Conservation (phyloP, 2,329 filamentous ascomycete species). For the Fusarium poae region DNA sequence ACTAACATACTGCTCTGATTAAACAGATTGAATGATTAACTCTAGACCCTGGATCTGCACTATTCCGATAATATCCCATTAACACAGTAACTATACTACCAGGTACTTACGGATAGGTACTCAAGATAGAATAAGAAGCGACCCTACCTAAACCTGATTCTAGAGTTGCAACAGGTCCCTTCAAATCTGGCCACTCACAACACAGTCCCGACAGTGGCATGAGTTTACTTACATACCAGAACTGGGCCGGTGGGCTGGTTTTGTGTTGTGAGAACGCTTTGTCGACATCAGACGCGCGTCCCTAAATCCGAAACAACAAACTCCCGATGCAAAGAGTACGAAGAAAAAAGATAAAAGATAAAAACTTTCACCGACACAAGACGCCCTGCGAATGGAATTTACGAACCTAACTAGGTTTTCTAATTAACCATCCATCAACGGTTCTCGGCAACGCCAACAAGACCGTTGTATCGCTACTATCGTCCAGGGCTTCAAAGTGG, state of each 20-base stretch:
- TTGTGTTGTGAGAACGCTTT: constrained; percentile 29
- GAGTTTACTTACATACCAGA: constrained; percentile 46
- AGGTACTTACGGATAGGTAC: background rate
- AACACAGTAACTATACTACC: background rate
- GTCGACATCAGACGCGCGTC: constrained; percentile 41
- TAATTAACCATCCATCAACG: constrained; percentile 14
- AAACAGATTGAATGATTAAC: background rate
- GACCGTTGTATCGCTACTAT: constrained; percentile 11
- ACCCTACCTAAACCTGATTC: constrained; percentile 17
- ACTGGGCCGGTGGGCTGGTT: constrained; percentile 26
- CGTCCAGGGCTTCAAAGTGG: constrained; percentile 5
- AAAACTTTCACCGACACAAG: constrained; percentile 14
- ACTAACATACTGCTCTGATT: background rate
- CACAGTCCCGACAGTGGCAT: constrained; percentile 34
- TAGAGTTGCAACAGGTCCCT: constrained; percentile 14
- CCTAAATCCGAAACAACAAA: constrained; percentile 38
- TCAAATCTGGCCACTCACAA: constrained; percentile 29
- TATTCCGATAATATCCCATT: background rate
- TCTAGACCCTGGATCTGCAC: constrained; percentile 8
- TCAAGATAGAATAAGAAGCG: background rate
- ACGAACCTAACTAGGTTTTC: background rate
- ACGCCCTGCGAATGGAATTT: constrained; percentile 12
- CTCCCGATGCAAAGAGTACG: constrained; percentile 15
- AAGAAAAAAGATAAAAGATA: background rate
- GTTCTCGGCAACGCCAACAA: constrained; percentile 10